Evolutionary conservation across 176 grass and related monocot genomes (phyloP).

Genomic region (Saccharum officinarum): DNA sequence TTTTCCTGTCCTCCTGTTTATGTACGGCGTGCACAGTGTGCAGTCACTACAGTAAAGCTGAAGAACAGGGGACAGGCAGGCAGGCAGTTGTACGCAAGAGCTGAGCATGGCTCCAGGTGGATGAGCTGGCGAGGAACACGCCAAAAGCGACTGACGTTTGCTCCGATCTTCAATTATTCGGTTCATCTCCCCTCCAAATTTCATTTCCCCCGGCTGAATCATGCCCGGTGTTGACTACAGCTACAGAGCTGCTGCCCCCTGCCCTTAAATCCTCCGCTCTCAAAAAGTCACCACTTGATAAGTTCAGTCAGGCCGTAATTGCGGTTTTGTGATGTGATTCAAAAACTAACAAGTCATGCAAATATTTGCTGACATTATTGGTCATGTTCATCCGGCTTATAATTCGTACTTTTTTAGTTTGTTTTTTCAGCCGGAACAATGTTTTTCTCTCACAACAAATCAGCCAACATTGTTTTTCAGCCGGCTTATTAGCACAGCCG

Average conservation of each 20-base stretch:
- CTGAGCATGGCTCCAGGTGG: not conserved
- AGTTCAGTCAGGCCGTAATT: too few relatives aligned
- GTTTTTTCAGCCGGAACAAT: too few relatives aligned
- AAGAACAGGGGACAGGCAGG: not conserved
- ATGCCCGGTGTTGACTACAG: not conserved
- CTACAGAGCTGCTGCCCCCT: not conserved
- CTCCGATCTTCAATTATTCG: not conserved
- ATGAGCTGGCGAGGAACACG: conserved; percentile 19
- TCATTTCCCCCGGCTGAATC: not conserved
- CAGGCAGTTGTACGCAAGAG: not conserved
- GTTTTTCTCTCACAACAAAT: too few relatives aligned
- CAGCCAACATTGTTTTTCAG: too few relatives aligned
- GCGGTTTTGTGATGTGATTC: too few relatives aligned
- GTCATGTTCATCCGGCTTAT: too few relatives aligned
- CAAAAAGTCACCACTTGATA: too few relatives aligned
- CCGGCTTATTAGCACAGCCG: too few relatives aligned
- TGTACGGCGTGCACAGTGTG: not conserved
- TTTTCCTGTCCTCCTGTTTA: not conserved
- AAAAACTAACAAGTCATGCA: too few relatives aligned
- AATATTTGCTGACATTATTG: too few relatives aligned
- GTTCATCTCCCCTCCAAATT: not conserved
- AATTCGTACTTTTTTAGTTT: too few relatives aligned
- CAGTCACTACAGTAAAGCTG: not conserved
- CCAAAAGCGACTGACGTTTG: not conserved
- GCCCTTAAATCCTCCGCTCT: too few relatives aligned